Base-by-base conservation (phyloP, 1,284 basidiomycete genomes). In the Termitomyces sp. region DNA sequence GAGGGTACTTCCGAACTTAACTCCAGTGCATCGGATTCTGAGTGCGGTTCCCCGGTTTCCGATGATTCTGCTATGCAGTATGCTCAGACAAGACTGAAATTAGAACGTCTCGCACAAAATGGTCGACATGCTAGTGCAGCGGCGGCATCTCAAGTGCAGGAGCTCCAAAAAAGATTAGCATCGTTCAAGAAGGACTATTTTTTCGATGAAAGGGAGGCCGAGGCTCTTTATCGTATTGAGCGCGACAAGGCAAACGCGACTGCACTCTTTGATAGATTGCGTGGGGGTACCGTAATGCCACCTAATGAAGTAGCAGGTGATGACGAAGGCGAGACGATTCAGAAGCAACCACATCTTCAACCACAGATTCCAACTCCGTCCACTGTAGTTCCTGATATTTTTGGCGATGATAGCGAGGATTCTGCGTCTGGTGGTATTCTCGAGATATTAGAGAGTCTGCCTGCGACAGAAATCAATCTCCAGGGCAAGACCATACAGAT, bases 391-490 rank as follows among this genome's bases (percentile, higher is more conserved):
- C 49, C 62, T 5, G 79, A 86, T 61, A 60, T 83, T 7, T 82
- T 83, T 58, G 82, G 82, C 48, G 75, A 78, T 24, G 83, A 83
- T 55, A 78, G 78, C 36, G 75, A 77, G 8, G 83, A 83, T 30
- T 78, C 75, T 7, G 74, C 75, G n/a, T 36, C 44, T 24, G 83
- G 77, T 6, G 90, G 88, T 7, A 67, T 98, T 45, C 83, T 98
- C 59, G 87, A 83, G 48, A 74, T 96, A 58, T 77, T 98, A 38
- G 90, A 97, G 45, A 81, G 81, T 53, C 76, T 84, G 60, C 79
- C 84, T 5, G 68, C 75, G 1, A 77, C 75, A 19, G 76, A 81
- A 56, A 74, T 76, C 1, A 79, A 76, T 21, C 68, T 74, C 8
- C 65, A 75, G 48, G 90, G 88, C 28, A 78, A 75, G 1, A 78